Conservation (phyloP, 1,284 basidiomycete species). For the Melampsora abietis-canadensis region DNA sequence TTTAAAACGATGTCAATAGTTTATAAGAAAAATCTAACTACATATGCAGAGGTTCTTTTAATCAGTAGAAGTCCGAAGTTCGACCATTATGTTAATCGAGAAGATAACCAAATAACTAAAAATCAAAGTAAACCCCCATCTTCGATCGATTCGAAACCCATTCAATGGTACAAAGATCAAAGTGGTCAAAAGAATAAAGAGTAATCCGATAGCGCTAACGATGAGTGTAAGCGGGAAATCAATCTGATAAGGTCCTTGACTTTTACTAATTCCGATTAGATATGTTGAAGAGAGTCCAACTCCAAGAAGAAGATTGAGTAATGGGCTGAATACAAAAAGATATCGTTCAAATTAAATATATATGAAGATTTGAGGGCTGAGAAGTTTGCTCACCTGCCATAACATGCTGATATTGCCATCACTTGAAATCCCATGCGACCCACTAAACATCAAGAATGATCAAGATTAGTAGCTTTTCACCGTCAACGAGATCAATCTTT, state of each 20-base stretch:
- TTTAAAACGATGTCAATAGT: too few species aligned
- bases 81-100: constrained; percentile 71
- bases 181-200: constrained; percentile 72
- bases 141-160: constrained; percentile 70
- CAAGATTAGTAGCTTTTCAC: too few species aligned
- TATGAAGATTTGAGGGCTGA: constrained; percentile 49
- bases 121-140: constrained; percentile 77
- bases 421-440: constrained; percentile 31
- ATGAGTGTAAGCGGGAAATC: constrained; percentile 78
- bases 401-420: constrained; percentile 54
- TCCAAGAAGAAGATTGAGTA: constrained; percentile 93
- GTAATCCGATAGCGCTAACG: constrained; percentile 73
- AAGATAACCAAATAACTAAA: constrained; percentile 69
- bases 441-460: constrained; percentile 10
- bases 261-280: constrained; percentile 62
- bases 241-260: constrained; percentile 62
- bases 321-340: constrained; percentile 59
- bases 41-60: too few species aligned
- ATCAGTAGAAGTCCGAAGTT: constrained; percentile 50
- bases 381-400: constrained; percentile 51
- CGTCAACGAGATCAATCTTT: background rate
- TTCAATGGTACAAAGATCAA: constrained; percentile 79
- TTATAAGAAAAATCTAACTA: too few species aligned
- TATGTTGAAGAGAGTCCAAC: constrained; percentile 79
- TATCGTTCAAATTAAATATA: background rate